Evolutionary conservation across 805 yeast species (phyloP), one percentile per base, ranked within the genome.

Genomic region (Pichia scutulata): DNA sequence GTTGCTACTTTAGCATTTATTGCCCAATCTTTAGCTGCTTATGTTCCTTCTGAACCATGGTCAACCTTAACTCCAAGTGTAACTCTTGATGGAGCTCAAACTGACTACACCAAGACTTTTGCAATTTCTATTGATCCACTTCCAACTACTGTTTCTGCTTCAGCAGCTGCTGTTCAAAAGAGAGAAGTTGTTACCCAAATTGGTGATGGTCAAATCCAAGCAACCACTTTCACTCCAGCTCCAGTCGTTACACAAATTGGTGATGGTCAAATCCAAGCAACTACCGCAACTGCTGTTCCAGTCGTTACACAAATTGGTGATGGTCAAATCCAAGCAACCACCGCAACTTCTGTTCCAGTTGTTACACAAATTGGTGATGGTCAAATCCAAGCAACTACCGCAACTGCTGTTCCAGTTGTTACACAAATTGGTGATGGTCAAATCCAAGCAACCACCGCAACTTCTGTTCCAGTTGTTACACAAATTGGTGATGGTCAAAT

Each of bases 81-180:
- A 43, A 60, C 75, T 48, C 74, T 75, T 25, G 59, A 57, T 12
- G 80, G 80, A 63, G 83, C 82, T 54, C 37, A 33, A 18, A 58
- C 87, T 47, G 80, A 79, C 59, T 81, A 80, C 75, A 52, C 78
- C 36, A 65, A 70, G 48, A 64, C 77, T 46, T 86, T 86, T 62
- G 95, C 90, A 71, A 84, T 86, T 59, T 84, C 85, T 53, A 80
- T 85, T 57, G 72, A 74, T 56, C 78, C 86, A 53, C 60, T 78
- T 44, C 48, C 74, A 48, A 67, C 55, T 39, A 23, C 45, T 12
- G 23, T 51, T 40, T 33, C 52, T n/a, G 45, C 57, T 13, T 28
- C 55, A n/a, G 41, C 57, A n/a, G 41, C 51, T 28, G 19, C 43
- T 25, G 9, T 47, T 10, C 41, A 56, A 50, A 62, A 62, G 55